Conservation (phyloP, 805 yeast genomes). For the Komagataella ulmi region DNA sequence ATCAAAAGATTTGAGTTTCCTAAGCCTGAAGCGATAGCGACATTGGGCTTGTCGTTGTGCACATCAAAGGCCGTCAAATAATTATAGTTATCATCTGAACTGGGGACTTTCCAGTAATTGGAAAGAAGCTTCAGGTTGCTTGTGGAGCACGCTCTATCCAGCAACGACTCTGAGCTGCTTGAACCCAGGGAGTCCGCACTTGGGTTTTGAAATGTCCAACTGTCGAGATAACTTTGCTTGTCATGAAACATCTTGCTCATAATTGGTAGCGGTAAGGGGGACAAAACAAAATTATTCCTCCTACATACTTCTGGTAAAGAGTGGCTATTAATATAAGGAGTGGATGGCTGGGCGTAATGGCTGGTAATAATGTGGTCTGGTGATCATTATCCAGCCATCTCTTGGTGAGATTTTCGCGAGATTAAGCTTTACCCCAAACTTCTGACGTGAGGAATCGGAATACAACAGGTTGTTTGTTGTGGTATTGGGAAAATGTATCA, state of each 20-base stretch:
- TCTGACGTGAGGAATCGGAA: not conserved
- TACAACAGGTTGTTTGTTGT: not conserved
- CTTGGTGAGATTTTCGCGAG: not conserved
- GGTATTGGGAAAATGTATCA: not conserved
- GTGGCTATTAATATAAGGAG: not conserved
- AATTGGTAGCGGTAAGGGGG: not conserved
- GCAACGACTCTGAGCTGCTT: not conserved
- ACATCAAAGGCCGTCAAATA: not conserved
- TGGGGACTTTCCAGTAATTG: conserved; percentile 19
- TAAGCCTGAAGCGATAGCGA: conserved; percentile 42
- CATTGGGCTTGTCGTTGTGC: conserved; percentile 18
- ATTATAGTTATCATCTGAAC: not conserved
- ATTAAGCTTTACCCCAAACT: not conserved
- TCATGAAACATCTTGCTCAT: not conserved
- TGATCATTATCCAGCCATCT: not conserved
- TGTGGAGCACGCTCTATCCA: conserved; percentile 27
- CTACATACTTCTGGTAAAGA: not conserved
- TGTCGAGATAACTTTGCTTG: not conserved
- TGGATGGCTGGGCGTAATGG: not conserved
- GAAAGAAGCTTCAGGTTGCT: conserved; percentile 21
- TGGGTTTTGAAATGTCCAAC: not conserved
- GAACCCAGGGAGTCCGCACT: not conserved
- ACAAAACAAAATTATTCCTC: not conserved
- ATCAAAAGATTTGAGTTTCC: conserved; percentile 32
- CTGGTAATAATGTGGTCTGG: not conserved